Evolutionary conservation across 164 flowering plant genomes (phyloP), one percentile per base, ranked within the genome.

Genomic region (Tinospora cordifolia): DNA sequence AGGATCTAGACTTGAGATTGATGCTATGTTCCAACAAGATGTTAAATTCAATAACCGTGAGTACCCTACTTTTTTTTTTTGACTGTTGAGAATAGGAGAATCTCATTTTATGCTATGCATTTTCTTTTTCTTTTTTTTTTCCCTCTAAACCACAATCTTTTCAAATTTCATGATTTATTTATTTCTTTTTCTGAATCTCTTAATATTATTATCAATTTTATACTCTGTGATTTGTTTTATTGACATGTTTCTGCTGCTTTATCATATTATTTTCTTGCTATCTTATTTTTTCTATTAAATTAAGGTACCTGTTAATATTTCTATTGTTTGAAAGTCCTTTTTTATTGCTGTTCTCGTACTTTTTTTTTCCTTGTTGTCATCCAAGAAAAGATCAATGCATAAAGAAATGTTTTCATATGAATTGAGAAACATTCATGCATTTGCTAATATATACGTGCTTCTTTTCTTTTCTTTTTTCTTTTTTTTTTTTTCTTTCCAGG

Each of bases 1-100:
- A 78, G 79, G 69, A 81, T 74, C 74, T 85, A 2, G 93, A 88
- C 73, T 54, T 88, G 75, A 81, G 93, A 81, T 54, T 88, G 65
- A 82, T 80, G 83, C 72, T 88, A 40, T 39, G 62, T 73, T 68
- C 81, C 39, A 89, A 83, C 75, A 78, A 77, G 66, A 76, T 67
- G 22, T 46, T 82, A 71, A 70, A 71, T 4, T 66, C 63, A 39
- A 59, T 75, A 27, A 67, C 72, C 47, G 85, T 83, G 68, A 81
- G 85, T 81, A 75, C 38, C 11, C 22, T 19, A 25, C 60, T 54
- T 5, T 22, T 51, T 51, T 51, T 11, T n/a, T 10, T n/a, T 21
- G n/a, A 21, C 60, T 54, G 8, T 54, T 54, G 14, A 44, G 14
- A 44, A 44, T 44, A 44, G 47, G 47, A 44, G 14, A 44, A 44